Base-by-base conservation (phyloP, 352 stramenopile species). In the Globisporangium nagaii region DNA sequence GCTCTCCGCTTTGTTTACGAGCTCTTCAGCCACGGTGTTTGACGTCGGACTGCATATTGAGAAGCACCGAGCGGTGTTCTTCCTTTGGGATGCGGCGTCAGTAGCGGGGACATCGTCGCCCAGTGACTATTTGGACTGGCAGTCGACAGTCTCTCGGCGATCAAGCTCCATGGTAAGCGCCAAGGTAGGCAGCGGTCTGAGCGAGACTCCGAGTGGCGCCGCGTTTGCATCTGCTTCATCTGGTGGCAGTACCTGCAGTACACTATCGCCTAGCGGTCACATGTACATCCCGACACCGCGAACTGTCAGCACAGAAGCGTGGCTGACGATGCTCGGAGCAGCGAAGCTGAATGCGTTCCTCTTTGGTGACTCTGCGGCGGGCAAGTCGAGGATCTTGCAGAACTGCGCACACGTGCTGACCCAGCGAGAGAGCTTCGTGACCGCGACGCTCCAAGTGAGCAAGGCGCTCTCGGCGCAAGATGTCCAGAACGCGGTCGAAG, bases 261-360 rank as follows among this genome's bases (percentile, higher is more conserved):
- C 25, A 19, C 34, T 39, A 17, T 39, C 24, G 1, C 50, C 41
- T 31, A 40, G 34, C 20, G 71, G 69, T 1, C 42, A 62, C 30
- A 60, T 88, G 17, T 88, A 80, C 37, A 65, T 88, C 13, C 73
- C 72, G 0, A 88, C 77, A 1, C 53, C 53, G 9, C 27, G 53
- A 51, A 76, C 64, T 10, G 46, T 81, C 13, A 71, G 64, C 50
- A 69, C 58, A 3, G 56, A 52, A 11, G 68, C 60, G 19, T 80
- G 73, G 69, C 58, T 84, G 7, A 56, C 52, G 24, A 65, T 63
- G 35, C 43, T 88, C 22, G 62, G 66, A 4, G 39, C 49, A 11
- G 62, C 68, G 1, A 87, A 82, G 41, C 31, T 66, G 4, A 70
- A 82, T 20, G 66, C 70, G 4, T 65, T 90, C 15, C 44, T 88